A percentile compares a stretch with the other conserved stretches of the same genome.
Conservation (phyloP, 2,329 filamentous ascomycete species). For the Sporothrix luriei region DNA sequence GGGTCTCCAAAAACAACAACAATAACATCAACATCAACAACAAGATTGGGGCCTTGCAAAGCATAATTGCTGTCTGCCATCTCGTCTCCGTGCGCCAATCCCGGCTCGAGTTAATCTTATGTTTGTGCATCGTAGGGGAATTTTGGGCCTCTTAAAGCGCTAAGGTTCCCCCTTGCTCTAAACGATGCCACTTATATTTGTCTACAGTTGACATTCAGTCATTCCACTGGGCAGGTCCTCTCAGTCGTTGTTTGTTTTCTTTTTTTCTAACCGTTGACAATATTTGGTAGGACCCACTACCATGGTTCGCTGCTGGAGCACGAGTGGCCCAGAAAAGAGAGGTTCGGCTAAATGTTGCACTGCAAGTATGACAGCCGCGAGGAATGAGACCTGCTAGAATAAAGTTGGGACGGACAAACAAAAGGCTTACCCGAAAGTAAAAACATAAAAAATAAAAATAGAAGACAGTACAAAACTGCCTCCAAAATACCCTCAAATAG, state of each 20-base stretch:
- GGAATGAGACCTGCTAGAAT: conserved; percentile 17
- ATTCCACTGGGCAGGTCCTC: neutral
- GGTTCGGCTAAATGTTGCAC: neutral
- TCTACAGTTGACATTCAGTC: too few relatives aligned
- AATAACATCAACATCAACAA: neutral
- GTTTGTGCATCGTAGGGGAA: too few relatives aligned
- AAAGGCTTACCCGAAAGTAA: neutral
- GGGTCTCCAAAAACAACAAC: neutral
- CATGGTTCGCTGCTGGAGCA: neutral
- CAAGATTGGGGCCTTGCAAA: neutral
- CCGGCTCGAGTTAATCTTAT: neutral
- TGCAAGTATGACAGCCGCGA: neutral
- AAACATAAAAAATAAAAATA: too few relatives aligned
- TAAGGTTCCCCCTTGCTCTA: neutral
- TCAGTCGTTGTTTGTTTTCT: neutral
- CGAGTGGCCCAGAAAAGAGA: neutral
- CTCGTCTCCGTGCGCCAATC: neutral
- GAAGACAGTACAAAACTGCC: neutral
- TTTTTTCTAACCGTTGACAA: conserved; percentile 1
- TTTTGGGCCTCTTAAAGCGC: too few relatives aligned
- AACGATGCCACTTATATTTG: too few relatives aligned
- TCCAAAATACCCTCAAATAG: neutral
- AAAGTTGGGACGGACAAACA: conserved; percentile 16
- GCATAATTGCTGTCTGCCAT: neutral
- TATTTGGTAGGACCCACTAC: neutral